Conservation (phyloP, 2,329 filamentous ascomycete genomes). For the Colletotrichum truncatum region DNA sequence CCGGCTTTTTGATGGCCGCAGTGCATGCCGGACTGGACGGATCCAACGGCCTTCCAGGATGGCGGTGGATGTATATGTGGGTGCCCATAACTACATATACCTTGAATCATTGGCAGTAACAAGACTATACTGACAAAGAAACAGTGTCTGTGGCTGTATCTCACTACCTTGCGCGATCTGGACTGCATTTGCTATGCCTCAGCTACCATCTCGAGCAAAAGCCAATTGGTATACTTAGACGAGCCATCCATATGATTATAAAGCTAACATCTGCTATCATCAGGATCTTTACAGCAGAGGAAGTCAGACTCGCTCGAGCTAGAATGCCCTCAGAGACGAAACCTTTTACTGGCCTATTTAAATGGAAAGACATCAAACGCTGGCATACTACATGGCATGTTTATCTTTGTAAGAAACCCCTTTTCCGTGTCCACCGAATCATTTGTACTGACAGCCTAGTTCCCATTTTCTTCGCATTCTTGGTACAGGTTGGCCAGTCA, state of each 20-base stretch:
- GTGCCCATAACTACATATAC: neutral
- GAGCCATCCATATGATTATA: too few relatives aligned
- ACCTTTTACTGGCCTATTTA: constrained; percentile 36
- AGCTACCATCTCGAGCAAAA: constrained; percentile 36
- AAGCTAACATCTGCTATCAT: fast-evolving
- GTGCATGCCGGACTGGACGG: constrained; percentile 34
- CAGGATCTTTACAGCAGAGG: constrained; percentile 36
- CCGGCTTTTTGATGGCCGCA: constrained; percentile 38
- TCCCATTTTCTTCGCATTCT: constrained; percentile 35
- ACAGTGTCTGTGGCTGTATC: constrained; percentile 36
- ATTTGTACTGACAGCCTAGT: neutral
- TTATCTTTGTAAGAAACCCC: constrained; percentile 34
- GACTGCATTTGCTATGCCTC: constrained; percentile 38
- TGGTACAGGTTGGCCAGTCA: constrained; percentile 33
- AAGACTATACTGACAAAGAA: neutral
- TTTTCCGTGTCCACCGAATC: neutral
- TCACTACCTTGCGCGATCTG: constrained; percentile 37
- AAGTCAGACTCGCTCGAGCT: constrained; percentile 34
- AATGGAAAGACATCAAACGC: constrained; percentile 39
- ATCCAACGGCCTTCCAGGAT: constrained; percentile 32
- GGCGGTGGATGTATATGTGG: constrained; percentile 40
- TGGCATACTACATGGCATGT: constrained; percentile 42
- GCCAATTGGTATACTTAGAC: constrained; percentile 34
- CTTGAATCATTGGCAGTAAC: neutral
- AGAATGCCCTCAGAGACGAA: constrained; percentile 37